These are phyloP conservation scores for Aspergillus viridinutans DNA, from an alignment of 2,329 filamentous ascomycete genomes.

Conservation along the genomic window DNA sequence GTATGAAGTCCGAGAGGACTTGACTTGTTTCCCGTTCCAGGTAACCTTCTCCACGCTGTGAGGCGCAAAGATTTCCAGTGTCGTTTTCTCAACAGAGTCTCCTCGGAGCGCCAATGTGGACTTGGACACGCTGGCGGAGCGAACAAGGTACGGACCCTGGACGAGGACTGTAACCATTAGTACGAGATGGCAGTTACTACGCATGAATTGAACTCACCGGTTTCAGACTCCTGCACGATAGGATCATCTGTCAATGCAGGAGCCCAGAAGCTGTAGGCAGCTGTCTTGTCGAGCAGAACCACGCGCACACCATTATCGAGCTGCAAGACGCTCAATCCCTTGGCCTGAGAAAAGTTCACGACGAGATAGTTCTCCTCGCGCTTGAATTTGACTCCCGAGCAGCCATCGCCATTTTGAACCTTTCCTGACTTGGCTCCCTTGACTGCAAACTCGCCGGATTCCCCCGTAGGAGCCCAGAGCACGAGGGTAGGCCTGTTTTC, in stretches of 20 bases:
- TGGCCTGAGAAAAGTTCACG: constrained; percentile 47
- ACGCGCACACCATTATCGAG: constrained; percentile 47
- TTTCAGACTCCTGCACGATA: constrained; percentile 42
- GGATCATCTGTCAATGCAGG: constrained; percentile 49
- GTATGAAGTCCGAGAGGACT: constrained; percentile 32
- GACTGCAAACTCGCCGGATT: constrained; percentile 53
- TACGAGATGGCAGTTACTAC: neutral
- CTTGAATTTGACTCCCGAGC: constrained; percentile 42
- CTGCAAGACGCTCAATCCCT: constrained; percentile 47
- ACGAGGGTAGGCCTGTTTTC: constrained; percentile 46
- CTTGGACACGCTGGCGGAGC: constrained; percentile 39
- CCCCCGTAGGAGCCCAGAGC: constrained; percentile 53
- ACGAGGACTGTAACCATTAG: constrained; percentile 42
- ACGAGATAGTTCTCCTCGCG: constrained; percentile 39
- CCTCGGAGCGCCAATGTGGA: constrained; percentile 43
- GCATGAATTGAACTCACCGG: constrained; percentile 30
- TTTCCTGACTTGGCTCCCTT: constrained; percentile 37
- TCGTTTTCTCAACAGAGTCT: constrained; percentile 42
- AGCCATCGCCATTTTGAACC: constrained; percentile 37
- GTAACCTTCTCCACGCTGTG: constrained; percentile 43
- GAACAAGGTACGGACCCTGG: constrained; percentile 51
- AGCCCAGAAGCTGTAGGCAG: constrained; percentile 56
- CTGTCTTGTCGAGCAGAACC: constrained; percentile 51
- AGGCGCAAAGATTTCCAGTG: constrained; percentile 48
- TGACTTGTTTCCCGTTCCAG: constrained; percentile 48